Evolutionary conservation across 2,329 filamentous ascomycete species (phyloP).

Genomic region (Pyricularia grisea): DNA sequence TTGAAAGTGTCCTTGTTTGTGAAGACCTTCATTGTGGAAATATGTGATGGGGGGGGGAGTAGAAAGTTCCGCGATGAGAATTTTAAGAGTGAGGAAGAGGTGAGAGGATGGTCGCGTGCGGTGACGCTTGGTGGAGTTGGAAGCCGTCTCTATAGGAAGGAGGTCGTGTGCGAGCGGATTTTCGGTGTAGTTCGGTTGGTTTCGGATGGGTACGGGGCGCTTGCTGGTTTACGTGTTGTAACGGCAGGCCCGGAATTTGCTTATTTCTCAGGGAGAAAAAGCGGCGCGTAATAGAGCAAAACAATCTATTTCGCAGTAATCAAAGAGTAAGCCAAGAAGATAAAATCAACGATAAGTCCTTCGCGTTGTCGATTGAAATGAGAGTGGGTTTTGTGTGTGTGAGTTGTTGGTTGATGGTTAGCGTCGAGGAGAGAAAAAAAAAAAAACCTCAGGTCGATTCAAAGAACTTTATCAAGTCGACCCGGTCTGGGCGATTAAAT

Average conservation of each 20-base stretch:
- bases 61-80: not conserved
- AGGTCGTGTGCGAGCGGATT: constrained; percentile 1
- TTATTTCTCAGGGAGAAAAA: not conserved
- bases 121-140: not conserved
- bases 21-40: constrained; percentile 78
- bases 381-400: not conserved
- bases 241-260: not conserved
- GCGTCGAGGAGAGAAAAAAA: not conserved
- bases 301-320: not conserved
- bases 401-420: not conserved
- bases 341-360: not conserved
- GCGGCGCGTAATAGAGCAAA: not conserved
- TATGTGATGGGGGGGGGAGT: constrained; percentile 6
- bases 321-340: not conserved
- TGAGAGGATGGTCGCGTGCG: not conserved
- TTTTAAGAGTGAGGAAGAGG: not conserved
- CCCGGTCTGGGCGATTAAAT: not conserved
- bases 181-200: not conserved
- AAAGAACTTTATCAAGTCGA: not conserved
- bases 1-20: constrained; percentile 82
- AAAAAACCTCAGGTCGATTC: not conserved
- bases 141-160: not conserved
- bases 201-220: not conserved
- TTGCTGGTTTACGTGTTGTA: not conserved
- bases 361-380: not conserved